Base-by-base conservation (phyloP, 441 rosid species). In the Dalechampia spathulata region DNA sequence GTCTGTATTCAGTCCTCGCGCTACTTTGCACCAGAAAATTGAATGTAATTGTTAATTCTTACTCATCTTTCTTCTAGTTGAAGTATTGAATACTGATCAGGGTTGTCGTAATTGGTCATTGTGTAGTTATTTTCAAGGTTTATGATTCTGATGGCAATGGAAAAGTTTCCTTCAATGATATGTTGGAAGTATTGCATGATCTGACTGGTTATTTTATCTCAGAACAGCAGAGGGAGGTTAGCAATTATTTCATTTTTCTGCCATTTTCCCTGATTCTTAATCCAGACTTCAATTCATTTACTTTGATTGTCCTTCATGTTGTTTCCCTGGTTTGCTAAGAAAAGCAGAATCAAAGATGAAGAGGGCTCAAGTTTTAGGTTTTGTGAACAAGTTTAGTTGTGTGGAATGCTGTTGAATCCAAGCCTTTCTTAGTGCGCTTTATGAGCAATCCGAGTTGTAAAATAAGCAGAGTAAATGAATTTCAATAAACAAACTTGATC, bases 91-190 rank as follows among this genome's bases (percentile, higher is more conserved):
- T 23, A 50, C 25, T 60, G 4, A 40, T 43, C n/a, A 57, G 11
- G n/a, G n/a, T n/a, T n/a, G n/a, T n/a, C 57, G 5, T 68, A 17
- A 55, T 39, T 36, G 9, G 5, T 26, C 32, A 1, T 58, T 38
- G 42, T 68, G 55, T 73, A 89, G 97, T 90, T 72, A 90, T 90
- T 59, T 93, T 93, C 74, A 80, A 81, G 70, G 83, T 87, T 22
- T 93, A 89, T 55, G 97, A 93, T 72, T 71, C 99, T 2, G 95
- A 93, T 61, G 70, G 91, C 40, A 93, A 93, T 47, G 96, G 91
- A 46, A 90, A 87, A 74, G 97, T 85, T 46, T 76, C 86, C 28
- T 90, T 75, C 66, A 77, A 67, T 53, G 99, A 93, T 71, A 69
- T 93, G 58, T 64, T 87, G 72, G 85, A 83, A 74, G 93, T 93